Base-by-base conservation (phyloP, 164 flowering plant genomes). In the Aristolochia contorta region DNA sequence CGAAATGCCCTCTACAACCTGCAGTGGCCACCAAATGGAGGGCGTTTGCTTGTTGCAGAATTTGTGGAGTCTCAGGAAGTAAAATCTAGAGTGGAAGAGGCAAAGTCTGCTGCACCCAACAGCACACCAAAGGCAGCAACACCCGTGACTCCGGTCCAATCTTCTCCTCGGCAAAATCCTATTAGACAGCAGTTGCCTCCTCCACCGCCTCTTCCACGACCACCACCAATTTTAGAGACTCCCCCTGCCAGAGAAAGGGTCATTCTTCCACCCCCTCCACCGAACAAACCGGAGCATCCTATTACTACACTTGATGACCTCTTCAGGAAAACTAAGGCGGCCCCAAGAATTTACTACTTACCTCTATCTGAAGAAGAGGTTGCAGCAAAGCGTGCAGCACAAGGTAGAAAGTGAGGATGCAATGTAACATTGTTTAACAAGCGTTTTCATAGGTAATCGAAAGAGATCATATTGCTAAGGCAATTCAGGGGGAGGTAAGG, bases 11-110 rank as follows among this genome's bases (percentile, higher is more conserved):
- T 92, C 2, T 92, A 83, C 72, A 86, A 92, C 72, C 72, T 92
- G 13, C 97, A 92, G 48, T 92, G 98, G 98, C 98, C 98, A 54
- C 67, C 88, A 22, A 87, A 92, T 69, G 96, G 97, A 0, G 98
- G 98, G 13, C 87, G 84, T 23, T 79, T 78, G 15, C 74, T 92
- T 41, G 67, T 69, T 1, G 98, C 94, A 45, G 98, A 92, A 58
- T 92, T 87, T 79, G 98, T 92, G 54, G 96, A 87, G 23, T 87
- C 88, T 4, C 83, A 86, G 63, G 96, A 89, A 63, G 98, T 89
- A 47, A 80, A 82, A 72, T 56, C 64, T 15, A 69, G 74, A 30
- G 41, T 71, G 19, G 93, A 90, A 63, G 72, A 77, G 56, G 73
- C 69, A n/a, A 65, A 48, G 41, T 27, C 80, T 67, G 80, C 84